These are phyloP conservation scores for Cyclotella cryptica DNA, from an alignment of 108 stramenopile genomes.

Conservation along the genomic window DNA sequence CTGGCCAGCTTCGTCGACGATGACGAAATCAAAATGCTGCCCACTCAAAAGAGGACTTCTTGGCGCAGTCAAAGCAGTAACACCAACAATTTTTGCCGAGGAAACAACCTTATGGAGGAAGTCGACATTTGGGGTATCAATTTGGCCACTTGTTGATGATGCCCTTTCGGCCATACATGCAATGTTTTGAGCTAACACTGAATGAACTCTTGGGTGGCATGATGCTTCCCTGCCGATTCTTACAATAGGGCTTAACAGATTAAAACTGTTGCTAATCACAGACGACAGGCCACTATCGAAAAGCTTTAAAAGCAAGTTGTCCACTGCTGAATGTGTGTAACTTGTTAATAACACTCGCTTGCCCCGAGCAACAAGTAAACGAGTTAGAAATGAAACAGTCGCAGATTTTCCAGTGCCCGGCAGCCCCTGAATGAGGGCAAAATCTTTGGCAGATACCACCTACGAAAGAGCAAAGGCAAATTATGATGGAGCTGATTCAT, in stretches of 20 bases:
- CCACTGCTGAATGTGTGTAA: slow-evolving; percentile 97
- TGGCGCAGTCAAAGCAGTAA: slow-evolving; percentile 84
- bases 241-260: slow-evolving; percentile 44
- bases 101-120: slow-evolving; percentile 60
- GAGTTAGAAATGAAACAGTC: slow-evolving; percentile 85
- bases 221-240: slow-evolving; percentile 69
- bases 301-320: slow-evolving; percentile 93
- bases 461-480: slow-evolving; percentile 7
- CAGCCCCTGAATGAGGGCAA: slow-evolving; percentile 72
- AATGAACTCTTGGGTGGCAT: slow-evolving; percentile 64
- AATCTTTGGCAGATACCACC: slow-evolving; percentile 78
- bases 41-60: slow-evolving; percentile 74
- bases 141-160: slow-evolving; percentile 29
- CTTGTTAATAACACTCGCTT: slow-evolving; percentile 92
- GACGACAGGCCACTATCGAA: slow-evolving; percentile 67
- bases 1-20: slow-evolving; percentile 99
- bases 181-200: slow-evolving; percentile 59
- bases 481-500: not conserved
- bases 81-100: slow-evolving; percentile 81
- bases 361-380: slow-evolving; percentile 87
- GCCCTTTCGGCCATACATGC: slow-evolving; percentile 49
- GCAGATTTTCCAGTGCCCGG: slow-evolving; percentile 90
- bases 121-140: slow-evolving; percentile 52
- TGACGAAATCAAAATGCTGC: slow-evolving; percentile 94
- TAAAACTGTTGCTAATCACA: not conserved